These are phyloP conservation scores for Climacium dendroides DNA, from an alignment of 225 moss, liverwort and hornwort genomes.

Conservation along the genomic window DNA sequence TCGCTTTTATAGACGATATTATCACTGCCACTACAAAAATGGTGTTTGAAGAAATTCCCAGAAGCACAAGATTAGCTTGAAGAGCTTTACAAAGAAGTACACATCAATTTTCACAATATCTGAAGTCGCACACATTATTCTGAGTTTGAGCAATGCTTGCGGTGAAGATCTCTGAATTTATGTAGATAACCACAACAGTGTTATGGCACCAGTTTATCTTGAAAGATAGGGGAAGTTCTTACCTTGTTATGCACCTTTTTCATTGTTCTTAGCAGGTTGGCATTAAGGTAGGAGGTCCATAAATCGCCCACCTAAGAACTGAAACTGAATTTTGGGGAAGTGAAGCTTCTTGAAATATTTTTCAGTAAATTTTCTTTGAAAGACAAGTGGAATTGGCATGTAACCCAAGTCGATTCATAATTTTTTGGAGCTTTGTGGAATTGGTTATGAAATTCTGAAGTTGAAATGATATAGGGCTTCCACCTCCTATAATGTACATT, in stretches of 20 bases:
- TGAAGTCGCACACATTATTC: not conserved
- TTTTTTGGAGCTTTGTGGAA: too few species aligned
- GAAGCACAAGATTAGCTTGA: constrained; percentile 67
- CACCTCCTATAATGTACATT: too few species aligned
- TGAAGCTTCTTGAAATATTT: too few species aligned
- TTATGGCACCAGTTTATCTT: not conserved
- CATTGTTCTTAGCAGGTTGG: constrained; percentile 27
- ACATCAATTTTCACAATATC: not conserved
- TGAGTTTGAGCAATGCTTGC: not conserved
- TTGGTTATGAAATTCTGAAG: too few species aligned
- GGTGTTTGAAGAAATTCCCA: constrained; percentile 59
- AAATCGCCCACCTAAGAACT: too few species aligned
- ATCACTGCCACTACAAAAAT: constrained; percentile 74
- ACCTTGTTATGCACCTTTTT: not conserved
- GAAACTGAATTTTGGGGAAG: too few species aligned
- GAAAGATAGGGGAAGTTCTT: not conserved
- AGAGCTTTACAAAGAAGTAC: constrained; percentile 59
- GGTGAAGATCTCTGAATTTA: not conserved
- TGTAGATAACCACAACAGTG: not conserved
- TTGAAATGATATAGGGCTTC: too few species aligned
- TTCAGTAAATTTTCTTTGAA: too few species aligned
- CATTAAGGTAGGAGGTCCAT: too few species aligned
- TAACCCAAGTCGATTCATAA: too few species aligned
- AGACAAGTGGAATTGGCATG: too few species aligned
- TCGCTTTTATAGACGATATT: constrained; percentile 31